Evolutionary conservation across 495 filamentous ascomycete genomes (phyloP), one percentile per base, ranked within the genome.

Genomic region (Poronia punctata): DNA sequence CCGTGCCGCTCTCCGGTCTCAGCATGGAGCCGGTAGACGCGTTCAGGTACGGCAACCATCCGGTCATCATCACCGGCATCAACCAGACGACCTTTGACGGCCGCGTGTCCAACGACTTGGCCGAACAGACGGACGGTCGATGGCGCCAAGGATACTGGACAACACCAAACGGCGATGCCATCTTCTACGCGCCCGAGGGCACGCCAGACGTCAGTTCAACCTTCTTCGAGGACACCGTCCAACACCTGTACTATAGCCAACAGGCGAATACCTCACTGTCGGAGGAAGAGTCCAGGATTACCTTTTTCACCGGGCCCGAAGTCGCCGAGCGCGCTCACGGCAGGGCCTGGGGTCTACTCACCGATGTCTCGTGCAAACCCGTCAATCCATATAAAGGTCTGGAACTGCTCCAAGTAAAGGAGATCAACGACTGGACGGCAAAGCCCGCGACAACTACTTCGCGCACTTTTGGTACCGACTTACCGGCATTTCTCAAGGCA

Each of bases 151-250:
- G 37, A 7, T 20, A 31, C 16, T 17, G 15, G 3, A 22, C 37
- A 10, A 40, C 37, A 4, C 37, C 37, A 1, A 29, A 22, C 23
- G 25, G 23, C 1, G 23, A 25, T 8, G 26, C 37, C 11, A 27
- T 40, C 16, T 40, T 40, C 12, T 40, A 40, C 24, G 37, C 37
- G 2, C 37, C 37, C 11, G 37, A 40, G 14, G 37, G 37, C 5
- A 40, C 37, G 10, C 14, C 8, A 5, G 23, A 40, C 26, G 37
- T 15, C n/a, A 40, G 37, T 20, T 19, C 14, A 18, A 40, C 37
- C 5, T 40, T 29, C 26, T 30, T 40, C n/a, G 37, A 40, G 17
- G 37, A 40, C 24, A 28, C 25, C 8, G 17, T 25, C 16, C 37
- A 40, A 12, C 9, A 40, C 4, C 21, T 40, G 1, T 40, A 40